phyloP scores from a whole-genome alignment of 352 stramenopile genomes.

The Phytophthora constricta region DNA sequence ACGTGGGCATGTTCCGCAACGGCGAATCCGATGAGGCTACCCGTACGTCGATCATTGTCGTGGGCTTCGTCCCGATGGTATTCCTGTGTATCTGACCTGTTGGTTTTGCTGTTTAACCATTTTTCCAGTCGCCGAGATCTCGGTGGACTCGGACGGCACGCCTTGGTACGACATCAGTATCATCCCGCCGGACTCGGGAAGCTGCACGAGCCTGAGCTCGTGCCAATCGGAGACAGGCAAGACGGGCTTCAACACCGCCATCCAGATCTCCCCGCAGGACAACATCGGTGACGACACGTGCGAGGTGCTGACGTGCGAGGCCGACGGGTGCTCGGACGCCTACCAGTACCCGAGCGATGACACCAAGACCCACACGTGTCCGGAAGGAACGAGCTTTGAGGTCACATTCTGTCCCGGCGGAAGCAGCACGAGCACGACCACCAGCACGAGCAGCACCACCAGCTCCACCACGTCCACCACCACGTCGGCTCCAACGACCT shows the following conservation, averaged over 20 bases:
- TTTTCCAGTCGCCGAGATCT: constrained; percentile 56
- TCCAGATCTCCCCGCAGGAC: constrained; percentile 57
- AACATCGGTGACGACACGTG: constrained; percentile 54
- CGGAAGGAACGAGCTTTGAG: constrained; percentile 55
- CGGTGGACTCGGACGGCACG: constrained; percentile 43
- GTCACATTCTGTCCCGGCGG: constrained; percentile 76
- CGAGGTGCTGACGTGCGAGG: constrained; percentile 48
- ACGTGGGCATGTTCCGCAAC: constrained; percentile 67
- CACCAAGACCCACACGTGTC: constrained; percentile 67
- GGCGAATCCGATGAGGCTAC: constrained; percentile 47
- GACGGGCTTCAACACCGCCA: constrained; percentile 65
- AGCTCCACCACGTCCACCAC: constrained; percentile 18
- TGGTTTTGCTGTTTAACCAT: constrained; percentile 1
- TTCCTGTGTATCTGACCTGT: constrained; percentile 24
- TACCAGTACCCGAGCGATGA: constrained; percentile 71
- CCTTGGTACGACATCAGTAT: constrained; percentile 71
- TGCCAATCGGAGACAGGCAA: constrained; percentile 59
- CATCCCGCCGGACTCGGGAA: constrained; percentile 49
- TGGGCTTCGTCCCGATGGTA: constrained; percentile 12
- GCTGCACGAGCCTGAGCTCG: constrained; percentile 48
- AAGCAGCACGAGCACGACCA: constrained; percentile 37
- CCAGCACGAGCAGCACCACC: constrained; percentile 20
- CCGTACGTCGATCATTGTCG: constrained; percentile 19
- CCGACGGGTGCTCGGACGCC: constrained; percentile 59
- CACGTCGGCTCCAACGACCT: constrained; percentile 24